Evolutionary conservation across 2,329 filamentous ascomycete genomes (phyloP).

Genomic region (Ophiostoma quercus): DNA sequence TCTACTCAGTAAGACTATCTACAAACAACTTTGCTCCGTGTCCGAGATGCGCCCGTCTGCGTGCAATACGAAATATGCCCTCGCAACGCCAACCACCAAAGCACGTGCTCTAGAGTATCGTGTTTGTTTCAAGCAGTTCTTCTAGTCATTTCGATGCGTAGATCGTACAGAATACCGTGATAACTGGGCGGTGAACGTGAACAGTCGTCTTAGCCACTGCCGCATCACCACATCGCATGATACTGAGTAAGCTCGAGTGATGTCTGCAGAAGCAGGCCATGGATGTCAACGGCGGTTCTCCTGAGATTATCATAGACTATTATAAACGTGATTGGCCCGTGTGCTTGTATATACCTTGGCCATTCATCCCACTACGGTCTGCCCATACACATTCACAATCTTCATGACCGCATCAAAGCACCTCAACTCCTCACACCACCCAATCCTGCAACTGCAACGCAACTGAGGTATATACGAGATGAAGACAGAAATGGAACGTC

Average conservation of each 20-base stretch:
- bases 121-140: neutral
- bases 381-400: neutral
- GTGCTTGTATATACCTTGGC: neutral
- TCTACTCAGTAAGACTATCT: no score
- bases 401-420: neutral
- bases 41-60: conserved; percentile 2
- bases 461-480: neutral
- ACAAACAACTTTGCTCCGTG: neutral
- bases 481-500: no score
- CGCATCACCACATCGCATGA: no score
- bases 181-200: neutral
- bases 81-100: neutral
- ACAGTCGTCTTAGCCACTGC: no score
- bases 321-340: no score
- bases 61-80: no score
- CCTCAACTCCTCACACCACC: neutral
- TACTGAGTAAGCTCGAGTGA: neutral
- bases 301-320: no score
- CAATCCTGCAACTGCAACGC: neutral
- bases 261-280: neutral
- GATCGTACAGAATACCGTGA: neutral
- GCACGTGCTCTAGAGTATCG: neutral
- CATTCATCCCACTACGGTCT: neutral
- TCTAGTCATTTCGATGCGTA: neutral
- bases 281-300: no score